These are phyloP conservation scores for Pyrenochaeta sp. DNA, from an alignment of 2,329 filamentous ascomycete genomes.

Conservation along the genomic window DNA sequence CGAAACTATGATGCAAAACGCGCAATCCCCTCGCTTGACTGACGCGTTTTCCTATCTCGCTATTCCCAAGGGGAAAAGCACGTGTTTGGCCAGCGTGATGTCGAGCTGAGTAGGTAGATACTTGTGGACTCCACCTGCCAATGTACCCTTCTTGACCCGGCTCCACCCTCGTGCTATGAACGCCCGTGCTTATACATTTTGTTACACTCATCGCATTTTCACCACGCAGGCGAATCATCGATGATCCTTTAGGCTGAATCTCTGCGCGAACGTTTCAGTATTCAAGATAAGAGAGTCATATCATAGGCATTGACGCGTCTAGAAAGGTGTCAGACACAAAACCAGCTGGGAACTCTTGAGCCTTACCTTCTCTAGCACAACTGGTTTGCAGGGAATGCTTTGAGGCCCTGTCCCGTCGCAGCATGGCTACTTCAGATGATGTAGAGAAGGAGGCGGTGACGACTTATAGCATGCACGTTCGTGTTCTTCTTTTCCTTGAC, in stretches of 20 bases:
- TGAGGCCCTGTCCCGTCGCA: no score
- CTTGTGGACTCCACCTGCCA: no score
- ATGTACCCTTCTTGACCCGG: no score
- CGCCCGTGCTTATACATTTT: neutral
- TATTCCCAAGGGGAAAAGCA: conserved; percentile 6
- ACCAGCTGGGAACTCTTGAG: neutral
- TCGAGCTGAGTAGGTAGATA: conserved; percentile 6
- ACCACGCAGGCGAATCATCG: neutral
- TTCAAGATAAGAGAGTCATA: neutral
- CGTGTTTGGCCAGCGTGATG: conserved; percentile 5
- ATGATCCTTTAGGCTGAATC: neutral
- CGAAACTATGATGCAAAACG: conserved; percentile 15
- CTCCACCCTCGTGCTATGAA: neutral
- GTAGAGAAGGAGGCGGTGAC: conserved; percentile 29
- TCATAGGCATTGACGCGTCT: no score
- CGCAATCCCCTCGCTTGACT: conserved; percentile 16
- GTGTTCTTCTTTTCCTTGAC: conserved; percentile 3
- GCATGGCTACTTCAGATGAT: conserved; percentile 7
- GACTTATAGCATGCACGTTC: conserved; percentile 46
- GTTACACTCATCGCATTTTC: neutral
- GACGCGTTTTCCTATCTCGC: conserved; percentile 15
- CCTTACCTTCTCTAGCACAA: no score
- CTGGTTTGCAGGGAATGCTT: no score
- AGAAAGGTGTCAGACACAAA: neutral
- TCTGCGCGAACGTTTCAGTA: neutral